Base-by-base conservation (phyloP, 1,284 basidiomycete species). In the Boletus semigastroideus region DNA sequence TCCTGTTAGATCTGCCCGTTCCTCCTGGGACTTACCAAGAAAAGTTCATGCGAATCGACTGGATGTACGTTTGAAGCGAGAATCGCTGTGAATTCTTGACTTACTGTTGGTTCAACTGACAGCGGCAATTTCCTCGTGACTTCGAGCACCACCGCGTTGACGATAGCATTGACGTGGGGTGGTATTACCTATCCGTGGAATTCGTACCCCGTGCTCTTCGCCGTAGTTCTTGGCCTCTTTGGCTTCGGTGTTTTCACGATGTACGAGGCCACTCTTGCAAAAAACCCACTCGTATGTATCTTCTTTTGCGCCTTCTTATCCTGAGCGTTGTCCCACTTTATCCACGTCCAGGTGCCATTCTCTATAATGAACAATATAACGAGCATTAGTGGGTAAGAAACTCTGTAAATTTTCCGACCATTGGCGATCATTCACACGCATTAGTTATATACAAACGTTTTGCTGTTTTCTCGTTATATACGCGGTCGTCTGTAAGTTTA, bases 141-240 rank as follows among this genome's bases (percentile, higher is more conserved):
- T 12, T 40, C 55, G n/a, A 46, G 40, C 55, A 64, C 56, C 5
- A 28, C 31, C 13, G 49, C 45, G n/a, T 47, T 28, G 8, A 30
- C 53, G 5, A 42, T 51, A 16, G 53, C 42, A 16, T 31, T 55
- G 40, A 57, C 55, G 5, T 51, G 52, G 52, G 51, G 5, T 51
- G 52, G 52, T 16, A 42, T 51, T 25, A 48, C 52, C 6, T 37
- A 49, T 1, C 48, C 57, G 17, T 58, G 57, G 57, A 16, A 2
- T 19, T 58, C 57, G 1, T 33, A 14, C 10, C 42, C 38, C n/a
- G 52, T 58, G 2, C 42, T 58, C 9, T 27, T 31, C 2, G 49
- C 57, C 9, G 45, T 58, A 11, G 38, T 58, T 27, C 36, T 55
- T 2, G 56, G 56, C 6, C 27, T 55, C n/a, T 13, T 59, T n/a